These are phyloP conservation scores for Juglanconis sp. DNA, from an alignment of 2,329 filamentous ascomycete genomes.

Conservation along the genomic window DNA sequence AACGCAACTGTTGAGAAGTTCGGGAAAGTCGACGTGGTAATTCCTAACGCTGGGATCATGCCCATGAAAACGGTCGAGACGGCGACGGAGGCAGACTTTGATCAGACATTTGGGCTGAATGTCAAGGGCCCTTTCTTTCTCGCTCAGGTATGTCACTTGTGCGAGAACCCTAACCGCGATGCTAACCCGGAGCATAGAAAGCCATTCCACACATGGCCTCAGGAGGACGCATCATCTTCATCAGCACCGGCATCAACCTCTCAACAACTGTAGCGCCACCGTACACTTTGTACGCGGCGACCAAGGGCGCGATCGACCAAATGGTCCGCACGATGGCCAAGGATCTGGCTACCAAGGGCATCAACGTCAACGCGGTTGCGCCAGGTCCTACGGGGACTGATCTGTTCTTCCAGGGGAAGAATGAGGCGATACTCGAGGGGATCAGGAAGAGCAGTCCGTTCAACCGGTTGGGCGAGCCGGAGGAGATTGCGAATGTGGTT, in stretches of 20 bases:
- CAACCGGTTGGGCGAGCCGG: conserved; percentile 43
- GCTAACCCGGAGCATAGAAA: conserved; percentile 35
- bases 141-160: conserved; percentile 31
- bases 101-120: conserved; percentile 47
- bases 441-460: conserved; percentile 40
- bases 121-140: conserved; percentile 58
- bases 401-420: conserved; percentile 50
- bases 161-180: background rate
- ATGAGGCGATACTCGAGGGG: conserved; percentile 40
- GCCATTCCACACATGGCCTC: conserved; percentile 47
- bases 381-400: conserved; percentile 51
- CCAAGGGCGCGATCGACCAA: conserved; percentile 60
- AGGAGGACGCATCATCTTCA: conserved; percentile 48
- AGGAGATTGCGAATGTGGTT: conserved; percentile 47
- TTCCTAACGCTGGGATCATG: conserved; percentile 54
- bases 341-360: conserved; percentile 49
- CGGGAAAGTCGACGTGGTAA: conserved; percentile 55
- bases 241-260: conserved; percentile 42
- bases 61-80: conserved; percentile 46
- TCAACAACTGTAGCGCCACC: conserved; percentile 37
- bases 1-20: conserved; percentile 45
- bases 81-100: conserved; percentile 50
- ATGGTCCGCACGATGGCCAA: conserved; percentile 53
- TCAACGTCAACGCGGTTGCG: conserved; percentile 42
- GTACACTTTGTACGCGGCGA: conserved; percentile 52